phyloP scores from a whole-genome alignment of 257 asterid species.

The Gardenia jasminoides region DNA sequence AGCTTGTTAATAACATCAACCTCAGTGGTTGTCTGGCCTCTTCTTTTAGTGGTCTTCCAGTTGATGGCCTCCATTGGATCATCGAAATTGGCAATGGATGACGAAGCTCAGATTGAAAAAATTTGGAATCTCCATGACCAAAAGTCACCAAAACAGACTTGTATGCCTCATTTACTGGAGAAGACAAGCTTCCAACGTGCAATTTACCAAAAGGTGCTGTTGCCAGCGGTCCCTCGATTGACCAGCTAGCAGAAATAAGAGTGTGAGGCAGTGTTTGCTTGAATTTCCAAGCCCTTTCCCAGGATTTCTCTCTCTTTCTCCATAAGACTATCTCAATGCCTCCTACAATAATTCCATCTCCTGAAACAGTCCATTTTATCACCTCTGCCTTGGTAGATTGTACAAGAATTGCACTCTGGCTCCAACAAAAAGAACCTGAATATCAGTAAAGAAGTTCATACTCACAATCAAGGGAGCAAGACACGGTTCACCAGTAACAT shows the following conservation, averaged over 20 bases:
- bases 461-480: constrained; percentile 35
- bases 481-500: constrained; percentile 5
- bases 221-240: constrained; percentile 68
- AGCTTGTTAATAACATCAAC: constrained; percentile 73
- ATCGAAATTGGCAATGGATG: constrained; percentile 79
- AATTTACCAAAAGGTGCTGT: constrained; percentile 62
- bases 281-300: constrained; percentile 94
- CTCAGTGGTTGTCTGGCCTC: constrained; percentile 47
- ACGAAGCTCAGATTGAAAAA: constrained; percentile 51
- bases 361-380: constrained; percentile 92
- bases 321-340: constrained; percentile 84
- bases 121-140: constrained; percentile 43
- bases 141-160: constrained; percentile 57
- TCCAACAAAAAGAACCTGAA: constrained; percentile 99
- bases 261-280: constrained; percentile 69
- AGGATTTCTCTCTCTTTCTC: constrained; percentile 63
- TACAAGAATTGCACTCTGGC: constrained; percentile 79
- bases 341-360: constrained; percentile 84
- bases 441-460: constrained; percentile 85
- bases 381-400: constrained; percentile 76
- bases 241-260: constrained; percentile 80
- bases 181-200: constrained; percentile 33
- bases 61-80: constrained; percentile 95
- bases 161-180: constrained; percentile 41
- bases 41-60: constrained; percentile 50